These are phyloP conservation scores for Solanum infundibuliforme DNA, from an alignment of 257 asterid species.

Conservation along the genomic window DNA sequence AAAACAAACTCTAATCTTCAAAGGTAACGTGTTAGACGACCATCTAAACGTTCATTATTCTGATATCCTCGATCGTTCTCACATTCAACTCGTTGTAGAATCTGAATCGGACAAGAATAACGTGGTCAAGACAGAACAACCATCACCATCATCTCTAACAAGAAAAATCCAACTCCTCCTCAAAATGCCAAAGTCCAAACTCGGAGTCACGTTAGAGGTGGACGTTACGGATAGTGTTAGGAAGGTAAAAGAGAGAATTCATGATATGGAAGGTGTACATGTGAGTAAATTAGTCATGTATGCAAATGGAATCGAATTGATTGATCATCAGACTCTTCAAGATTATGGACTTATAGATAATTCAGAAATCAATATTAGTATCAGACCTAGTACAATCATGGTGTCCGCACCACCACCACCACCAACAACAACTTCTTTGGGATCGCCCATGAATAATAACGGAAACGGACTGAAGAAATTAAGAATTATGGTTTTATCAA, in stretches of 20 bases:
- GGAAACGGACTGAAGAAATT: slow-evolving; percentile 7
- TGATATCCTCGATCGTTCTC: slow-evolving; percentile 44
- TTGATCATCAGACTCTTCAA: slow-evolving; percentile 21
- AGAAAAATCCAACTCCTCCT: slow-evolving; percentile 25
- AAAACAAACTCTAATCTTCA: slow-evolving; percentile 42
- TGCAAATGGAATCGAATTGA: slow-evolving; percentile 32
- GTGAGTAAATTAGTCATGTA: slow-evolving; percentile 8
- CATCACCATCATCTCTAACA: not conserved
- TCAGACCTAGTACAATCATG: slow-evolving; percentile 4
- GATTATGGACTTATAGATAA: slow-evolving; percentile 23
- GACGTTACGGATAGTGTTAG: slow-evolving; percentile 23
- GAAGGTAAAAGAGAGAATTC: slow-evolving; percentile 41
- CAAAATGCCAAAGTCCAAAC: slow-evolving; percentile 24
- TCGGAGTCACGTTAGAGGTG: slow-evolving; percentile 15
- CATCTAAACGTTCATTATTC: slow-evolving; percentile 46
- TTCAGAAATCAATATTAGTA: slow-evolving; percentile 25
- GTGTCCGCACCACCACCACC: not conserved
- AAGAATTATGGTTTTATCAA: slow-evolving; percentile 18
- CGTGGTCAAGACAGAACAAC: not conserved
- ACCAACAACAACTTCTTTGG: not conserved
- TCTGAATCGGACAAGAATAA: not conserved
- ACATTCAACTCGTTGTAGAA: slow-evolving; percentile 23
- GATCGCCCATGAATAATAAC: slow-evolving; percentile 5
- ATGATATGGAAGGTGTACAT: slow-evolving; percentile 26
- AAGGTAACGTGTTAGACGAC: slow-evolving; percentile 37